Evolutionary conservation across 1,284 basidiomycete genomes (phyloP).

Genomic region (Heterobasidion annosum): DNA sequence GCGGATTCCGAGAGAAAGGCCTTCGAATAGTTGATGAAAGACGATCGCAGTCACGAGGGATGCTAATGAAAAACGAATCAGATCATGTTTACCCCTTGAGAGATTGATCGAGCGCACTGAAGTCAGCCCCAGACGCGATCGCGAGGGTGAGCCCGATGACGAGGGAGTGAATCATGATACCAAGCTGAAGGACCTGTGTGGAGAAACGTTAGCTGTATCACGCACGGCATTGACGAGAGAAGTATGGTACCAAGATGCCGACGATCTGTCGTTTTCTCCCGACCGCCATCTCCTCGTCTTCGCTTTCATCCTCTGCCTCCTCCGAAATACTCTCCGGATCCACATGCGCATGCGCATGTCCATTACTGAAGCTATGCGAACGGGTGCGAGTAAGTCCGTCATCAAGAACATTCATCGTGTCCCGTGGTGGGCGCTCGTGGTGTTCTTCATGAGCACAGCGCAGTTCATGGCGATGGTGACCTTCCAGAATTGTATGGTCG

Average conservation of each 20-base stretch:
- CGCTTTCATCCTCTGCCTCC: conserved; percentile 12
- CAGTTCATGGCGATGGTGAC: conserved; percentile 37
- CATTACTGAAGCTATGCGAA: conserved; percentile 6
- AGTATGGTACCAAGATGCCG: conserved; percentile 45
- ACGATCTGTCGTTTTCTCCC: conserved; percentile 52
- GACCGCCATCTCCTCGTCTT: conserved; percentile 23
- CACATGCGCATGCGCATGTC: conserved; percentile 14
- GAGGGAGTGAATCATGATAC: conserved; percentile 78
- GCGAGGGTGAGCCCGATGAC: conserved; percentile 68
- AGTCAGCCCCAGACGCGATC: conserved; percentile 58
- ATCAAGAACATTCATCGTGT: conserved; percentile 10
- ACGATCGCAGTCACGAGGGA: conserved; percentile 64
- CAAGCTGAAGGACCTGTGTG: conserved; percentile 59
- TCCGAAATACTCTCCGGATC: conserved; percentile 17
- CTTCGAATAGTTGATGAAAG: conserved; percentile 78
- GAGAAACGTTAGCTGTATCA: background rate
- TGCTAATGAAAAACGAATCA: conserved; percentile 27
- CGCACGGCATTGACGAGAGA: background rate
- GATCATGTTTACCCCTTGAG: conserved; percentile 3
- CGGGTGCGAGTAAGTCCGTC: conserved; percentile 5
- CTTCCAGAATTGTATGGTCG: conserved; percentile 15
- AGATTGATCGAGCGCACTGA: conserved; percentile 36
- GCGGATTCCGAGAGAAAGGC: conserved; percentile 68
- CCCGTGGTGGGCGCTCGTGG: conserved; percentile 19
- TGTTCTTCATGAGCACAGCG: conserved; percentile 25